phyloP scores from a whole-genome alignment of 345 rosid species.

The Acer negundo region DNA sequence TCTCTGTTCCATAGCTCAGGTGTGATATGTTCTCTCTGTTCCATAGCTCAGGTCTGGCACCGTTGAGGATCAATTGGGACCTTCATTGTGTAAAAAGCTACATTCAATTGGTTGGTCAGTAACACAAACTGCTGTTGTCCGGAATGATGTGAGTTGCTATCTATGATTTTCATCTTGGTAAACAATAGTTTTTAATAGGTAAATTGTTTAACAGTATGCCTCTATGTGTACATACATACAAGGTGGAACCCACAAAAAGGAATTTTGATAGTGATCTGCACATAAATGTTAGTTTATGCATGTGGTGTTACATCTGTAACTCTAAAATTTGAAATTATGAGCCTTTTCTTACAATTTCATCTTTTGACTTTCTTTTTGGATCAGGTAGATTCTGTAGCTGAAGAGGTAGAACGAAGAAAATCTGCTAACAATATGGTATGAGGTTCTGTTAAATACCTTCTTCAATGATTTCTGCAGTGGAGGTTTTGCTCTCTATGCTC shows the following conservation, averaged over 20 bases:
- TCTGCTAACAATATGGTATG: constrained; percentile 76
- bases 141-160: constrained; percentile 78
- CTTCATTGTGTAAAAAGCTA: constrained; percentile 67
- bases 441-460: constrained; percentile 7
- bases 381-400: constrained; percentile 96
- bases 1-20: constrained; percentile 98
- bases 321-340: background rate
- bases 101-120: constrained; percentile 82
- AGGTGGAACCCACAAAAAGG: constrained; percentile 8
- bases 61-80: constrained; percentile 88
- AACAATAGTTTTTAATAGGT: background rate
- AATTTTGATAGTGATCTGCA: background rate
- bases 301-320: constrained; percentile 8
- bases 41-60: constrained; percentile 99
- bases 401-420: constrained; percentile 82
- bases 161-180: constrained; percentile 8
- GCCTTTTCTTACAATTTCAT: constrained; percentile 16
- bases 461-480: constrained; percentile 18
- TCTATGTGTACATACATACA: background rate
- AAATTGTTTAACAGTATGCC: background rate
- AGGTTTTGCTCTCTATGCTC: background rate
- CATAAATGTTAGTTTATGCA: background rate
- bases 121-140: constrained; percentile 56
- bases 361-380: constrained; percentile 31
- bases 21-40: constrained; percentile 55